phyloP scores from a whole-genome alignment of 495 filamentous ascomycete genomes.

The Parmelia sp. region DNA sequence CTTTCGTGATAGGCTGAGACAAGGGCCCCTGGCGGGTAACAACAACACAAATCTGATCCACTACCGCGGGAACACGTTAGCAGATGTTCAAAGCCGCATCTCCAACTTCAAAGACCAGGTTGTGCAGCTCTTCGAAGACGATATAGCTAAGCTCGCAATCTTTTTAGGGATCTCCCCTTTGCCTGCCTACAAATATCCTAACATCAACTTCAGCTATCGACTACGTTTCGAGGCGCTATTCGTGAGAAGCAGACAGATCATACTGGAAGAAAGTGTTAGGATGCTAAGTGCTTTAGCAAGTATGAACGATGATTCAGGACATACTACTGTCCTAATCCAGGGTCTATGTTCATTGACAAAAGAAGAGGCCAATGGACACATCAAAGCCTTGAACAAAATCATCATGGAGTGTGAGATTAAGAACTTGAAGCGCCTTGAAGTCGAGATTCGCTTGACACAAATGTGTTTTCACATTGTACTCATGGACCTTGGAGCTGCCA shows the following conservation, averaged over 20 bases:
- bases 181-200: background rate
- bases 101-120: conserved; percentile 17
- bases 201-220: conserved; percentile 12
- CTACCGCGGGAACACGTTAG: conserved; percentile 18
- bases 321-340: conserved; percentile 13
- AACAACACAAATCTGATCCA: conserved; percentile 18
- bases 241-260: conserved; percentile 19
- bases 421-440: conserved; percentile 23
- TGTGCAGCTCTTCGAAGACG: conserved; percentile 20
- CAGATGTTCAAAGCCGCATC: conserved; percentile 13
- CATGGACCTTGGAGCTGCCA: background rate
- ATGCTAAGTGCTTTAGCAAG: conserved; percentile 12
- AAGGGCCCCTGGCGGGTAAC: conserved; percentile 22
- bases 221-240: conserved; percentile 20
- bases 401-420: conserved; percentile 13
- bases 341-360: conserved; percentile 9
- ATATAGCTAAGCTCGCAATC: conserved; percentile 1
- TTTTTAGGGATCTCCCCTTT: conserved; percentile 7
- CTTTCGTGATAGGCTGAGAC: conserved; percentile 16
- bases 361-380: conserved; percentile 1
- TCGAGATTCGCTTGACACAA: conserved; percentile 20
- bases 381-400: conserved; percentile 5
- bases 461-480: conserved; percentile 17
- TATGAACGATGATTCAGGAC: conserved; percentile 11
- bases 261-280: conserved; percentile 19